Percentiles rank a stretch among this genome's conserved stretches.
Conservation (phyloP, 257 asterid genomes). For the Cordia subcordata region DNA sequence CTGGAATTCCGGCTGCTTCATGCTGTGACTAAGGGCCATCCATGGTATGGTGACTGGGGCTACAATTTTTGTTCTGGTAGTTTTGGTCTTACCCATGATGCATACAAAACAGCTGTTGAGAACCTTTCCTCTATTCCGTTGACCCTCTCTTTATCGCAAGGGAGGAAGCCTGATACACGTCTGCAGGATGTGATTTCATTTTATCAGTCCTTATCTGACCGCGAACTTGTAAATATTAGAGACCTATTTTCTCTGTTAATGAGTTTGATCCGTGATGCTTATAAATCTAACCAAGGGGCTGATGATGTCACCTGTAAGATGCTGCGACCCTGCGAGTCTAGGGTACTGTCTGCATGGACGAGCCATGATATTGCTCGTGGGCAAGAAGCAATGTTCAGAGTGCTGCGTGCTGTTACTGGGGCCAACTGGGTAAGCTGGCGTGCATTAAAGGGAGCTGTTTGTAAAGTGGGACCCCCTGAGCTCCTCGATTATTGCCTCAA, state of each 20-base stretch:
- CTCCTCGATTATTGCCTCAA: slow-evolving; percentile 89
- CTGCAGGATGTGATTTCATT: slow-evolving; percentile 75
- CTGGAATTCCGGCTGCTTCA: slow-evolving; percentile 80
- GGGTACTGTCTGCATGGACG: slow-evolving; percentile 71
- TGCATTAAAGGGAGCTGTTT: slow-evolving; percentile 91
- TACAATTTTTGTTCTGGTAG: slow-evolving; percentile 92
- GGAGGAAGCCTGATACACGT: slow-evolving; percentile 69
- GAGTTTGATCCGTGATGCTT: slow-evolving; percentile 56
- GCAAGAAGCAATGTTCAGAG: slow-evolving; percentile 83
- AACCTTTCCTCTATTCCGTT: slow-evolving; percentile 61
- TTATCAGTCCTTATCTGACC: slow-evolving; percentile 81
- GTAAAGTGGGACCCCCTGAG: slow-evolving; percentile 73
- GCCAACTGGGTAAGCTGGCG: slow-evolving; percentile 97
- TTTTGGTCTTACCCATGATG: slow-evolving; percentile 54
- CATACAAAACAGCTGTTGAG: slow-evolving; percentile 51
- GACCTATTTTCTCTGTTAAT: slow-evolving; percentile 68
- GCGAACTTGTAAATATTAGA: slow-evolving; percentile 62
- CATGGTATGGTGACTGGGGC: slow-evolving; percentile 99
- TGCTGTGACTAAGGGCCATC: slow-evolving; percentile 68
- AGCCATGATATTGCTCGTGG: slow-evolving; percentile 55
- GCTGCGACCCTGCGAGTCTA: slow-evolving; percentile 39
- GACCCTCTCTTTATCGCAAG: slow-evolving; percentile 60
- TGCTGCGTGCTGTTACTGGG: slow-evolving; percentile 77
- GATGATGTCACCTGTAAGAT: slow-evolving; percentile 51
- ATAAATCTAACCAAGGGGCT: slow-evolving; percentile 21